These are phyloP conservation scores for Alternaria alternata DNA, from an alignment of 2,329 filamentous ascomycete genomes.

Conservation along the genomic window DNA sequence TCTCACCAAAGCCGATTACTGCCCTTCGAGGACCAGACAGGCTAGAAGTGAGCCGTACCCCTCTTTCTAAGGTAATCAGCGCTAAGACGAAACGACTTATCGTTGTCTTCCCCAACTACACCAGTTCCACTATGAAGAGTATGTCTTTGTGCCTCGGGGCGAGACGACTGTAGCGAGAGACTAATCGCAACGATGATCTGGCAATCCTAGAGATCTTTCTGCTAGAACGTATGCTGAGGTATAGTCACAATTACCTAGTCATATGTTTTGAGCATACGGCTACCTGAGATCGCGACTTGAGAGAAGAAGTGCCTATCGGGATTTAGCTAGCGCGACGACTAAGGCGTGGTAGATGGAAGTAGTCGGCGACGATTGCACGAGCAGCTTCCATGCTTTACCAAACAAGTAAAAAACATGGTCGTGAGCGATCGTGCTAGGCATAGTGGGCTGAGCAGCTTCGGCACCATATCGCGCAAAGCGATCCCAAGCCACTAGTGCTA, in stretches of 20 bases:
- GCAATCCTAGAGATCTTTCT: neutral
- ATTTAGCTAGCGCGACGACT: neutral
- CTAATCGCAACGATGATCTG: neutral
- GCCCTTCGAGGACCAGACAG: constrained; percentile 11
- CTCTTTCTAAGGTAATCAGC: constrained; percentile 1
- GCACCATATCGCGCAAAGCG: neutral
- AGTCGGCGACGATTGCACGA: neutral
- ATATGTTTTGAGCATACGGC: neutral
- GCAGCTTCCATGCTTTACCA: neutral
- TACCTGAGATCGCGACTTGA: neutral
- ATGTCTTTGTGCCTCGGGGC: neutral
- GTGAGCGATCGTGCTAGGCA: neutral
- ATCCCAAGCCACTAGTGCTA: constrained; percentile 35
- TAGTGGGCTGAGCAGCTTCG: neutral
- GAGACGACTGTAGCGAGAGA: neutral
- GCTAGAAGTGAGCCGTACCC: constrained; percentile 6
- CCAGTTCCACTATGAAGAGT: neutral
- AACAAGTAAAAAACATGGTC: neutral
- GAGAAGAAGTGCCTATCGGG: neutral
- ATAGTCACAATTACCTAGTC: neutral
- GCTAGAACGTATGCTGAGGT: neutral
- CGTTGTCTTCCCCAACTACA: neutral
- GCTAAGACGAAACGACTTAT: constrained; percentile 6
- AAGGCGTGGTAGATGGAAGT: neutral
- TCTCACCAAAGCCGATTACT: neutral